These are phyloP conservation scores for Tricholoma flavovirens DNA, from an alignment of 768 basidiomycete species.

Conservation along the genomic window DNA sequence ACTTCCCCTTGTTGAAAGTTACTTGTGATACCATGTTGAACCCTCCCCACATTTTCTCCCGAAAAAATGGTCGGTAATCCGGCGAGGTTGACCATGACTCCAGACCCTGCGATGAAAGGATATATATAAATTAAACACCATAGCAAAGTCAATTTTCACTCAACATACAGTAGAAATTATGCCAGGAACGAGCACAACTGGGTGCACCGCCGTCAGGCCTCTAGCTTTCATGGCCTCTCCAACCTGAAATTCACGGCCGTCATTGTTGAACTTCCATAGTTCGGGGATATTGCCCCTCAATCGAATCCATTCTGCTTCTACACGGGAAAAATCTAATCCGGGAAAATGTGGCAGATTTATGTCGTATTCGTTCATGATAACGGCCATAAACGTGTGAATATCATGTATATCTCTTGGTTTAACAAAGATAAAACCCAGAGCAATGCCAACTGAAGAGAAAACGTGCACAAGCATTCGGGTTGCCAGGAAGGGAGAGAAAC, in stretches of 20 bases:
- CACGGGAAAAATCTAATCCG: slow-evolving; percentile 58
- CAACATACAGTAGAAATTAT: slow-evolving; percentile 75
- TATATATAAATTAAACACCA: not conserved
- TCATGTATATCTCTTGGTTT: slow-evolving; percentile 63
- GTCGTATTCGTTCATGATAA: slow-evolving; percentile 69
- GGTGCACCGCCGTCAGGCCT: slow-evolving; percentile 65
- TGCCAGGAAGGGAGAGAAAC: slow-evolving; percentile 1
- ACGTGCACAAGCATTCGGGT: not conserved
- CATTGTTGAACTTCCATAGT: slow-evolving; percentile 74
- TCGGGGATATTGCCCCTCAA: slow-evolving; percentile 69
- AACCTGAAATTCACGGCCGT: slow-evolving; percentile 76
- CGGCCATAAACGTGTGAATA: slow-evolving; percentile 59
- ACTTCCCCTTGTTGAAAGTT: slow-evolving; percentile 79
- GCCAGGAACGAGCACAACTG: slow-evolving; percentile 84
- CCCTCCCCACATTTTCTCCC: slow-evolving; percentile 81
- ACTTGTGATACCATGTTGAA: slow-evolving; percentile 80
- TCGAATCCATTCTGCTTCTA: slow-evolving; percentile 68
- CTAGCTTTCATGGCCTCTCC: slow-evolving; percentile 62
- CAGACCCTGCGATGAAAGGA: slow-evolving; percentile 44
- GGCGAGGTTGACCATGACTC: slow-evolving; percentile 92
- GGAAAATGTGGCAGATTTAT: slow-evolving; percentile 58
- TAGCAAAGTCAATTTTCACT: not conserved
- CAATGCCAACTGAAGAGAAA: slow-evolving; percentile 47
- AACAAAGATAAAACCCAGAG: slow-evolving; percentile 59
- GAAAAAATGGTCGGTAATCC: slow-evolving; percentile 83